phyloP scores from a whole-genome alignment of 2,329 filamentous ascomycete genomes.

The Fusarium sp. region DNA sequence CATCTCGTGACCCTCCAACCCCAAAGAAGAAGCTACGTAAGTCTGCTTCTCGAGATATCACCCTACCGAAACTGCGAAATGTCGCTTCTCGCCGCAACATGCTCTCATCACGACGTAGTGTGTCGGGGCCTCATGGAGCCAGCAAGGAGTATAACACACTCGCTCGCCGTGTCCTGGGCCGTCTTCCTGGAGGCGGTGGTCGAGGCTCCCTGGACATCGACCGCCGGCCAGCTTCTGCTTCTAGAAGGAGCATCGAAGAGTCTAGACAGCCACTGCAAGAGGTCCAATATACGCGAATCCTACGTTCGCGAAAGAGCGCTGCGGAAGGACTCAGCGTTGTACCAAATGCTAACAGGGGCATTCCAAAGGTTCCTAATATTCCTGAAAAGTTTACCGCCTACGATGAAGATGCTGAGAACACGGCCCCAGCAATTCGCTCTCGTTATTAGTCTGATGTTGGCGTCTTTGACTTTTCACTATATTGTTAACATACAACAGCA shows the following conservation, averaged over 20 bases:
- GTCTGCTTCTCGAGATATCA: slow-evolving; percentile 58
- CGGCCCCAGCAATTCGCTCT: slow-evolving; percentile 46
- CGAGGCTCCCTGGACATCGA: slow-evolving; percentile 33
- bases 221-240: slow-evolving; percentile 18
- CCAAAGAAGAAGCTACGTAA: slow-evolving; percentile 65
- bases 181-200: slow-evolving; percentile 35
- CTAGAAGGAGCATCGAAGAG: slow-evolving; percentile 34
- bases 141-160: slow-evolving; percentile 40
- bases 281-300: slow-evolving; percentile 37
- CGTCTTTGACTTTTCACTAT: background rate
- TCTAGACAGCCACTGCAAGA: slow-evolving; percentile 32
- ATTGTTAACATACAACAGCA: slow-evolving; percentile 16
- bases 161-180: slow-evolving; percentile 42
- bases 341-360: slow-evolving; percentile 59
- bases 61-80: slow-evolving; percentile 48
- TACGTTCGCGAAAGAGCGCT: slow-evolving; percentile 41
- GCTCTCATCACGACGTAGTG: slow-evolving; percentile 42
- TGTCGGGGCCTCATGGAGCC: slow-evolving; percentile 39
- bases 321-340: slow-evolving; percentile 52
- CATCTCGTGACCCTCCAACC: slow-evolving; percentile 37
- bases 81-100: slow-evolving; percentile 41
- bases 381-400: slow-evolving; percentile 54
- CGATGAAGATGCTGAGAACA: slow-evolving; percentile 50
- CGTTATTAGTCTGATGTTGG: slow-evolving; percentile 34
- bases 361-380: slow-evolving; percentile 57